Percentiles rank a stretch among this genome's conserved stretches.
Evolutionary conservation across 2,329 filamentous ascomycete genomes (phyloP).

Genomic region (Fusarium lyarnte): DNA sequence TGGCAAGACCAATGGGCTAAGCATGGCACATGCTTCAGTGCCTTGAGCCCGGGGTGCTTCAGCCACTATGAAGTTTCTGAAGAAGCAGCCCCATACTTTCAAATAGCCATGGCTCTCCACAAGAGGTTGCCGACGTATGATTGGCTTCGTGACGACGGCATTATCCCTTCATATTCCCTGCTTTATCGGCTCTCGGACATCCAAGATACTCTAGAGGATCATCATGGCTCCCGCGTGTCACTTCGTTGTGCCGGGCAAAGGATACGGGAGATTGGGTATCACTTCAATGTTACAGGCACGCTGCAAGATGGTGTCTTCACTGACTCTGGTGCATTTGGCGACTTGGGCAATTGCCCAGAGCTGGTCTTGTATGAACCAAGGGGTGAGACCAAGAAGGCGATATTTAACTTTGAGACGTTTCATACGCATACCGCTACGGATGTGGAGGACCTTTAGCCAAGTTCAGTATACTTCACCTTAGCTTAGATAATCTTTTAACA

Average conservation of each 20-base stretch:
- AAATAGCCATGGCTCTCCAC: conserved; percentile 10
- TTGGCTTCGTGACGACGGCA: conserved; percentile 16
- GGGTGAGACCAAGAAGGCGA: conserved; percentile 16
- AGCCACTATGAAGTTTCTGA: conserved; percentile 3
- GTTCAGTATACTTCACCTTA: not conserved
- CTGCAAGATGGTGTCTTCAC: conserved; percentile 5
- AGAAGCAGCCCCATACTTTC: conserved; percentile 17
- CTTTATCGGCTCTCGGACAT: conserved; percentile 12
- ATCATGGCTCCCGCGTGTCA: conserved; percentile 16
- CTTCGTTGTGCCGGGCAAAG: conserved; percentile 6
- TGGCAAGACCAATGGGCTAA: conserved; percentile 14
- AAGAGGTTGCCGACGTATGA: conserved; percentile 12
- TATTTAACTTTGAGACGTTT: conserved; percentile 27
- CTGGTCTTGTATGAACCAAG: conserved; percentile 18
- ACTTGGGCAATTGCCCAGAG: not conserved
- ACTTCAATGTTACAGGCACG: conserved; percentile 20
- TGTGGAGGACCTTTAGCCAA: conserved; percentile 14
- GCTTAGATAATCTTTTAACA: conserved; percentile 3
- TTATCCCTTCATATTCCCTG: conserved; percentile 14
- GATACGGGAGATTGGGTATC: conserved; percentile 7
- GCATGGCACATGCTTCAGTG: conserved; percentile 21
- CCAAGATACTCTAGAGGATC: conserved; percentile 1
- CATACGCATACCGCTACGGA: conserved; percentile 19
- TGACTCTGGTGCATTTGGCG: not conserved
- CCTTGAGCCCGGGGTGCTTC: conserved; percentile 11